These are phyloP conservation scores for Lunasporangiospora selenospora DNA, from an alignment of 192 early-diverging fungal species.

Conservation along the genomic window DNA sequence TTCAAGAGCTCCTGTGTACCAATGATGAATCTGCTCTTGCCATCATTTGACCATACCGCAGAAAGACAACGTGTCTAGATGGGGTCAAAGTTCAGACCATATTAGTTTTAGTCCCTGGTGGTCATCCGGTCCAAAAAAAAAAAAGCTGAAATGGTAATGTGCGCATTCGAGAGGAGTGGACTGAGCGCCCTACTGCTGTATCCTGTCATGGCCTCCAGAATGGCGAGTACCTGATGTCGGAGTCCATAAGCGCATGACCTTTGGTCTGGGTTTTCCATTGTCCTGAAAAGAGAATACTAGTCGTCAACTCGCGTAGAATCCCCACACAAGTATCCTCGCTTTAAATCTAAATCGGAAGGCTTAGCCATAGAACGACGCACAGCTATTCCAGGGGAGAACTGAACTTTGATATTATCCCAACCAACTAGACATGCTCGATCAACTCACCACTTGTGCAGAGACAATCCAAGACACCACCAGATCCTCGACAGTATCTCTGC, in stretches of 20 bases:
- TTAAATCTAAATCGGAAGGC: too few relatives aligned
- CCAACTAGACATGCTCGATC: too few relatives aligned
- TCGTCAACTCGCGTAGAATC: too few relatives aligned
- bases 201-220: too few relatives aligned
- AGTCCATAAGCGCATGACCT: slow-evolving; percentile 70
- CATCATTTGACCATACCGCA: slow-evolving; percentile 62
- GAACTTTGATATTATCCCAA: too few relatives aligned
- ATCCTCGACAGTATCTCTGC: too few relatives aligned
- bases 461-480: too few relatives aligned
- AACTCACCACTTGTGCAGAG: too few relatives aligned
- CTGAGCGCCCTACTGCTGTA: not conserved
- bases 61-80: slow-evolving; percentile 66
- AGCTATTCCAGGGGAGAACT: too few relatives aligned
- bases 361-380: too few relatives aligned
- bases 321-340: too few relatives aligned
- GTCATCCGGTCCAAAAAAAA: not conserved
- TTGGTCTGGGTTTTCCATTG: slow-evolving; percentile 41
- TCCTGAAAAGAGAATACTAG: not conserved
- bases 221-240: slow-evolving; percentile 61
- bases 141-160: not conserved
- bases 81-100: not conserved
- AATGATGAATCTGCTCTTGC: slow-evolving; percentile 77
- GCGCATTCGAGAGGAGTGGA: not conserved
- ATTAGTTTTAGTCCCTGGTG: not conserved
- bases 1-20: slow-evolving; percentile 67